Evolutionary conservation across 2,329 filamentous ascomycete species (phyloP).

Genomic region (Arthroderma sp.): DNA sequence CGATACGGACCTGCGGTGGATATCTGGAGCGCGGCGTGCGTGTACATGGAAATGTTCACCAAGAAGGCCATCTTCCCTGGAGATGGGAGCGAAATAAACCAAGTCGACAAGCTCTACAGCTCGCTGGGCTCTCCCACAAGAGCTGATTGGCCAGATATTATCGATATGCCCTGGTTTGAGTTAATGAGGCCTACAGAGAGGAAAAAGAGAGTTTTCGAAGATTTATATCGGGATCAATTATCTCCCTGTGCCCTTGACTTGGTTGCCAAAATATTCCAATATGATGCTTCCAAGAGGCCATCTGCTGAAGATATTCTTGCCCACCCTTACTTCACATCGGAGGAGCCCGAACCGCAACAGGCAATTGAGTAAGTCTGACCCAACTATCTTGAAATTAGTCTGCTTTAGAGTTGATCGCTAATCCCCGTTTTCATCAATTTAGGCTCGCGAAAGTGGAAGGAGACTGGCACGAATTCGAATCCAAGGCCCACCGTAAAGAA

Average conservation of each 20-base stretch:
- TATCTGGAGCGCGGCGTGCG: conserved; percentile 94
- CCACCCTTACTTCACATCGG: conserved; percentile 75
- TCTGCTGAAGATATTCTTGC: conserved; percentile 70
- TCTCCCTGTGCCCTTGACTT: conserved; percentile 73
- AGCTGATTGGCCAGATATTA: conserved; percentile 72
- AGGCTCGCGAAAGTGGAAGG: conserved; percentile 70
- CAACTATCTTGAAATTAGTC: not conserved
- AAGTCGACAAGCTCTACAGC: conserved; percentile 93
- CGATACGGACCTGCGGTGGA: conserved; percentile 82
- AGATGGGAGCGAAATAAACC: conserved; percentile 87
- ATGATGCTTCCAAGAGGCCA: conserved; percentile 73
- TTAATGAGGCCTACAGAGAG: conserved; percentile 67
- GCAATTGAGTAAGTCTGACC: conserved; percentile 57
- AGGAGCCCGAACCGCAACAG: conserved; percentile 64
- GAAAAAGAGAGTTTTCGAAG: conserved; percentile 61
- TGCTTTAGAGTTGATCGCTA: not conserved
- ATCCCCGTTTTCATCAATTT: conserved; percentile 2
- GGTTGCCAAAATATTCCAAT: conserved; percentile 71
- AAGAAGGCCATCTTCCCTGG: conserved; percentile 88
- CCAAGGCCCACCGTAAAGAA: conserved; percentile 83
- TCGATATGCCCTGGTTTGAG: conserved; percentile 97
- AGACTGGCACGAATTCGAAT: conserved; percentile 98
- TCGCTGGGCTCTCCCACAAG: conserved; percentile 78
- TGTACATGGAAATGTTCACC: conserved; percentile 93
- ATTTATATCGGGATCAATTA: conserved; percentile 66